phyloP scores from a whole-genome alignment of 2,329 filamentous ascomycete genomes.

The Colletotrichum sp. region DNA sequence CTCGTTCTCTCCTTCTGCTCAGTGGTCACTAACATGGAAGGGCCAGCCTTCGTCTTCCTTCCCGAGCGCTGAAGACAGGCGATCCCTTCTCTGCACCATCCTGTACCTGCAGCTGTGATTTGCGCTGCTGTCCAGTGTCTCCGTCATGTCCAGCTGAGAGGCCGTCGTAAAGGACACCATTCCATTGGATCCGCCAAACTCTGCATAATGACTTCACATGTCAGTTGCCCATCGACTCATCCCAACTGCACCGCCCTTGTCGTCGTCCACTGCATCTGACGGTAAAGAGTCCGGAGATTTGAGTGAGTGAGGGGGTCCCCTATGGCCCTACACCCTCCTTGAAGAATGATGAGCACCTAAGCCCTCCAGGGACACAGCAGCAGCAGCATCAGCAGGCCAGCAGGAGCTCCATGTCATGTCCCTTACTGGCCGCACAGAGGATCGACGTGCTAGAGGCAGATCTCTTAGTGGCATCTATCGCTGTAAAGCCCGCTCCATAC shows the following conservation, averaged over 20 bases:
- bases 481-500: background rate
- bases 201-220: conserved; percentile 3
- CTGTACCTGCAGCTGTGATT: conserved; percentile 14
- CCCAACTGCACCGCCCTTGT: background rate
- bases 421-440: background rate
- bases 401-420: background rate
- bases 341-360: background rate
- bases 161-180: background rate
- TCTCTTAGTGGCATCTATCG: conserved; percentile 8
- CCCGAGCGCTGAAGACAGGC: background rate
- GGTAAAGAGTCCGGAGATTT: background rate
- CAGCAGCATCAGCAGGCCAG: background rate
- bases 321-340: background rate
- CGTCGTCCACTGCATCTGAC: background rate
- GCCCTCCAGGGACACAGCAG: background rate
- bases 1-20: background rate
- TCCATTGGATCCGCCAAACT: conserved; percentile 1
- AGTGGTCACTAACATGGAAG: background rate
- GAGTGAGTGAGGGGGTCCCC: background rate
- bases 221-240: background rate
- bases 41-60: background rate
- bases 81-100: background rate
- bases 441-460: conserved; percentile 15
- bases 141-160: background rate
- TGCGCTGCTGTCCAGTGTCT: background rate